Percentiles rank a stretch among this genome's conserved stretches.
Conservation (phyloP, 2,329 filamentous ascomycete species). For the Blastomyces gilchristii region DNA sequence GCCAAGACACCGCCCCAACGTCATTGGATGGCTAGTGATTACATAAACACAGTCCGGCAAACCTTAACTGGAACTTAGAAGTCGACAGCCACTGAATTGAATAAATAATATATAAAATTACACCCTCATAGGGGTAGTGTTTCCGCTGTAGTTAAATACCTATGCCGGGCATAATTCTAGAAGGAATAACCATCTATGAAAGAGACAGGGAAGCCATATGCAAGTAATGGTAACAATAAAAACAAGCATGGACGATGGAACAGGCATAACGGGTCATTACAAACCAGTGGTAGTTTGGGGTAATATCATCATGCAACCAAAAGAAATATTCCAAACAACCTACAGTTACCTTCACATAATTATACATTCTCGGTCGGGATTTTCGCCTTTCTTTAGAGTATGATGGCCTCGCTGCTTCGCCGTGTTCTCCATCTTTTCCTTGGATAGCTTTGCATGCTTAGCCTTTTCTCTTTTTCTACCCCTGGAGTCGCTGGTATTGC, state of each 20-base stretch:
- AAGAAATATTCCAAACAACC: neutral
- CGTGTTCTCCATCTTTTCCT: neutral
- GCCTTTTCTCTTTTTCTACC: neutral
- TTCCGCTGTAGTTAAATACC: neutral
- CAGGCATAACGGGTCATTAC: neutral
- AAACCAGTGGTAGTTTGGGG: neutral
- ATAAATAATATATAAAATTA: neutral
- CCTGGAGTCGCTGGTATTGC: neutral
- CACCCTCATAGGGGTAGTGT: neutral
- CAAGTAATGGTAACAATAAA: neutral
- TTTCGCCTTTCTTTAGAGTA: slow-evolving; percentile 12
- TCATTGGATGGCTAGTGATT: neutral
- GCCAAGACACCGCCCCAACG: neutral
- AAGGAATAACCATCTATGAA: neutral
- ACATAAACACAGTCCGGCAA: neutral
- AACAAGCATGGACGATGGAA: neutral
- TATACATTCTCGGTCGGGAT: slow-evolving; percentile 35
- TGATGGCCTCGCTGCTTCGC: slow-evolving; percentile 1
- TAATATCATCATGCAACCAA: slow-evolving; percentile 1
- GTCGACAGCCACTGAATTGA: no score
- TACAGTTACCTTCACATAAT: slow-evolving; percentile 28
- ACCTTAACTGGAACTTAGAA: neutral
- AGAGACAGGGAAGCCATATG: neutral
- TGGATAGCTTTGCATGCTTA: slow-evolving; percentile 1
- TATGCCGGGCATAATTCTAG: neutral